Evolutionary conservation across 2,329 filamentous ascomycete species (phyloP).

Genomic region (Proliferodiscus dingleyae): DNA sequence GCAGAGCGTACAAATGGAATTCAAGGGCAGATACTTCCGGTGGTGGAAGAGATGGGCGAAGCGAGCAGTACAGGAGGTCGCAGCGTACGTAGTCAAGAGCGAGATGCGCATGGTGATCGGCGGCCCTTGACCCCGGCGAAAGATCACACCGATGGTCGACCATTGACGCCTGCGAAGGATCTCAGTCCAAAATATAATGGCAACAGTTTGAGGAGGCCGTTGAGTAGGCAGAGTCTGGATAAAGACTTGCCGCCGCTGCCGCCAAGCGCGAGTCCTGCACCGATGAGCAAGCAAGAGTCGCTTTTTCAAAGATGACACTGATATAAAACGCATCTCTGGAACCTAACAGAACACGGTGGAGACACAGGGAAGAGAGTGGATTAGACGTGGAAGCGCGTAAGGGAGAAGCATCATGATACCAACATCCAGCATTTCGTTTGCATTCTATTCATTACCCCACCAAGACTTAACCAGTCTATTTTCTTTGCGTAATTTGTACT

Average conservation of each 20-base stretch:
- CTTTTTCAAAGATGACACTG: not conserved
- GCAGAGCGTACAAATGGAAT: slow-evolving; percentile 49
- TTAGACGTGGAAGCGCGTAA: not conserved
- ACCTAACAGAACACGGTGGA: not conserved
- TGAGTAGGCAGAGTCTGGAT: slow-evolving; percentile 54
- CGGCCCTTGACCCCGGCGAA: slow-evolving; percentile 41
- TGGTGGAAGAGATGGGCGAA: slow-evolving; percentile 88
- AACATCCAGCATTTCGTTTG: slow-evolving; percentile 14
- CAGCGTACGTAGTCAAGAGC: slow-evolving; percentile 43
- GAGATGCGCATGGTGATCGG: slow-evolving; percentile 32
- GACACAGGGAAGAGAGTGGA: not conserved
- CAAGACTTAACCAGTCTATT: no score
- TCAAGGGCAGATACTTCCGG: slow-evolving; percentile 62
- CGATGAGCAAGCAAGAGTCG: slow-evolving; percentile 10
- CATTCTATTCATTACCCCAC: slow-evolving; percentile 7
- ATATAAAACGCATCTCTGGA: not conserved
- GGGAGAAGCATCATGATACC: slow-evolving; percentile 20
- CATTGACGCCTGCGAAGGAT: slow-evolving; percentile 19
- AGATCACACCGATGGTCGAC: slow-evolving; percentile 29
- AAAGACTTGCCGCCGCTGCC: slow-evolving; percentile 58
- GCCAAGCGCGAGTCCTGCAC: slow-evolving; percentile 8
- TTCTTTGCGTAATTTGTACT: slow-evolving; percentile 2
- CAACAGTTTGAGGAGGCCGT: slow-evolving; percentile 11
- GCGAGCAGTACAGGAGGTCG: slow-evolving; percentile 60
- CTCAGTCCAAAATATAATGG: slow-evolving; percentile 14